Conservation (phyloP, 2,329 filamentous ascomycete genomes). For the Trichoderma sp. region DNA sequence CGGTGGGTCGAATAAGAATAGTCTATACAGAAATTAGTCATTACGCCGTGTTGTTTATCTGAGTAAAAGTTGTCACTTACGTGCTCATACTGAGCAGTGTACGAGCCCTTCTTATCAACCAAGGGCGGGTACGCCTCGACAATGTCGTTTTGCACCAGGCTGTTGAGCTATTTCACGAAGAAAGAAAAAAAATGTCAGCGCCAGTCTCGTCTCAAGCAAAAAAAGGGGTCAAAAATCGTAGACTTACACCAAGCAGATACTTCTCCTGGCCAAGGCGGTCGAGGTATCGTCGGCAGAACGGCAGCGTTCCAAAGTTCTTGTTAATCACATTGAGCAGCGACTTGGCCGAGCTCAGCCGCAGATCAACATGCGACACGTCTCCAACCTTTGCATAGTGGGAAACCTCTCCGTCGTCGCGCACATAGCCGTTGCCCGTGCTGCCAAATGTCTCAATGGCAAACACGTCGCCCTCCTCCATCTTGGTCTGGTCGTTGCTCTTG, state of each 20-base stretch:
- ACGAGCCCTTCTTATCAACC: conserved; percentile 90
- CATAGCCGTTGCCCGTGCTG: conserved; percentile 86
- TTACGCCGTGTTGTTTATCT: conserved; percentile 14
- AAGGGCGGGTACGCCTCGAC: conserved; percentile 90
- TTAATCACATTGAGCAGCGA: conserved; percentile 85
- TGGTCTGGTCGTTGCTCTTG: conserved; percentile 82
- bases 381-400: conserved; percentile 82
- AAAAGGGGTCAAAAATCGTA: conserved; percentile 34
- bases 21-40: conserved; percentile 53
- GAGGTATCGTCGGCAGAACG: conserved; percentile 87
- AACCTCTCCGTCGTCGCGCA: conserved; percentile 84
- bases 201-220: not conserved
- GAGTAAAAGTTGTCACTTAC: conserved; percentile 59
- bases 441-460: conserved; percentile 97
- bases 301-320: conserved; percentile 93
- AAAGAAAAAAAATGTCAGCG: conserved; percentile 10
- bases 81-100: conserved; percentile 93
- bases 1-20: conserved; percentile 74
- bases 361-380: conserved; percentile 74
- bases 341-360: conserved; percentile 82
- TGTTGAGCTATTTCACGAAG: conserved; percentile 69
- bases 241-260: conserved; percentile 80
- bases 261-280: conserved; percentile 94
- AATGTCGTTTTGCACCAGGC: conserved; percentile 78
- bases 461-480: conserved; percentile 97